Percentiles rank a stretch among this genome's conserved stretches.
Conservation (phyloP, 2,329 filamentous ascomycete genomes). For the Colletotrichum shisoi region DNA sequence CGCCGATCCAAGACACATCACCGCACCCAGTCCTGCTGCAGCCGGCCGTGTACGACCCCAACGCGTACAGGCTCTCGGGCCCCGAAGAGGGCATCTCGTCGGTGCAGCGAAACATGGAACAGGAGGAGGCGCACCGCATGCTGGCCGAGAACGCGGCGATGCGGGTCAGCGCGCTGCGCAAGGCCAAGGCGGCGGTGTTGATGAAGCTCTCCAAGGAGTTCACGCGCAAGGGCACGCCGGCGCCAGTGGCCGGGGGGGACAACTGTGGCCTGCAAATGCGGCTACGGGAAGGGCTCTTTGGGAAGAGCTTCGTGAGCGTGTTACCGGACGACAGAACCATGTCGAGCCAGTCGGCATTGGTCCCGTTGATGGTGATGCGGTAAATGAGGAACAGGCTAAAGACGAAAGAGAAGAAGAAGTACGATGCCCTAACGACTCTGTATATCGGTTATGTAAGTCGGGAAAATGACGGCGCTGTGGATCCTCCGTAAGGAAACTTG, state of each 20-base stretch:
- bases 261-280: conserved; percentile 49
- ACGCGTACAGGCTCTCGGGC: conserved; percentile 35
- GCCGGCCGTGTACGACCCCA: conserved; percentile 65
- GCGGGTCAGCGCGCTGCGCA: conserved; percentile 62
- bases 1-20: conserved; percentile 59
- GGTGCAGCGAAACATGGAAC: conserved; percentile 65
- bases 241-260: conserved; percentile 36
- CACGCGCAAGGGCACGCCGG: conserved; percentile 31
- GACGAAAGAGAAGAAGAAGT: too few species aligned
- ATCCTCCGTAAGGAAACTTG: conserved; percentile 28
- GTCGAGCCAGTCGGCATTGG: conserved; percentile 62
- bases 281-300: conserved; percentile 56
- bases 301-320: conserved; percentile 48
- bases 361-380: conserved; percentile 68
- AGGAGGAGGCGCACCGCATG: conserved; percentile 63
- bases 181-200: conserved; percentile 68
- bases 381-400: conserved; percentile 42
- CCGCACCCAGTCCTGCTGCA: conserved; percentile 63
- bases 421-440: conserved; percentile 22
- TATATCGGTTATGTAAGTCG: conserved; percentile 35
- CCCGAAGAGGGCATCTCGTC: conserved; percentile 60
- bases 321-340: conserved; percentile 56
- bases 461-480: conserved; percentile 22
- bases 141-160: conserved; percentile 66
- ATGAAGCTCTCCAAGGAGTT: conserved; percentile 66